Conservation (phyloP, 1,284 basidiomycete species). For the Kalmanozyma brasiliensis region DNA sequence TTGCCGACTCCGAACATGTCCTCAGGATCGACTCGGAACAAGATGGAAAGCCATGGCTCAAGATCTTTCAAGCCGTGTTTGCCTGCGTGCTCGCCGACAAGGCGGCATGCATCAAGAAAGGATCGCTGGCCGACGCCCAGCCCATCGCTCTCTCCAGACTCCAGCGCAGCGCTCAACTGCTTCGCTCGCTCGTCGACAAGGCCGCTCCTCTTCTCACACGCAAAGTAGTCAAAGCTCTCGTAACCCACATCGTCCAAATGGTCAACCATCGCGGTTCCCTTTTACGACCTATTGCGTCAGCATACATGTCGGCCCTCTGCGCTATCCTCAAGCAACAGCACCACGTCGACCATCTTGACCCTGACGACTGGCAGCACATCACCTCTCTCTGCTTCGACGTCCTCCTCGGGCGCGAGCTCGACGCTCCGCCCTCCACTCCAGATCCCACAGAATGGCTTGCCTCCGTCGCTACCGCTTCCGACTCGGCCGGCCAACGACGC, state of each 20-base stretch:
- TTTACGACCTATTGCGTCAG: slow-evolving; percentile 76
- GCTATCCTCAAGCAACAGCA: slow-evolving; percentile 75
- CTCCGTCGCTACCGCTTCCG: background rate
- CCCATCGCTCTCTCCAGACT: slow-evolving; percentile 74
- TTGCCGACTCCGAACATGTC: slow-evolving; percentile 73
- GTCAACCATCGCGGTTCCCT: slow-evolving; percentile 74
- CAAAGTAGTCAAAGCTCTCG: slow-evolving; percentile 73
- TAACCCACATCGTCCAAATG: slow-evolving; percentile 77
- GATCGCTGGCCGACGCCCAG: slow-evolving; percentile 62
- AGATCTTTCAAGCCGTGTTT: slow-evolving; percentile 80
- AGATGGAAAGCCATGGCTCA: slow-evolving; percentile 73
- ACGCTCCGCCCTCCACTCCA: background rate
- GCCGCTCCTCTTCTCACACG: slow-evolving; percentile 73
- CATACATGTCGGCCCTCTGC: slow-evolving; percentile 83
- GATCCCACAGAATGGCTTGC: slow-evolving; percentile 19
- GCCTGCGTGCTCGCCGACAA: slow-evolving; percentile 76
- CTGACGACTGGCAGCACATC: slow-evolving; percentile 76
- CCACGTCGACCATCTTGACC: slow-evolving; percentile 81
- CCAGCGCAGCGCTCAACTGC: slow-evolving; percentile 74
- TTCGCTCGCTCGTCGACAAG: slow-evolving; percentile 79
- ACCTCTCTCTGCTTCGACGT: slow-evolving; percentile 76
- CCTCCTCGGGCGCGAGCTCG: slow-evolving; percentile 41
- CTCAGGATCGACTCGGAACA: slow-evolving; percentile 73
- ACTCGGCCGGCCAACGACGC: background rate
- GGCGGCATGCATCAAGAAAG: slow-evolving; percentile 72